These are phyloP conservation scores for Carpinus viminea DNA, from an alignment of 306 rosid genomes.

Conservation along the genomic window DNA sequence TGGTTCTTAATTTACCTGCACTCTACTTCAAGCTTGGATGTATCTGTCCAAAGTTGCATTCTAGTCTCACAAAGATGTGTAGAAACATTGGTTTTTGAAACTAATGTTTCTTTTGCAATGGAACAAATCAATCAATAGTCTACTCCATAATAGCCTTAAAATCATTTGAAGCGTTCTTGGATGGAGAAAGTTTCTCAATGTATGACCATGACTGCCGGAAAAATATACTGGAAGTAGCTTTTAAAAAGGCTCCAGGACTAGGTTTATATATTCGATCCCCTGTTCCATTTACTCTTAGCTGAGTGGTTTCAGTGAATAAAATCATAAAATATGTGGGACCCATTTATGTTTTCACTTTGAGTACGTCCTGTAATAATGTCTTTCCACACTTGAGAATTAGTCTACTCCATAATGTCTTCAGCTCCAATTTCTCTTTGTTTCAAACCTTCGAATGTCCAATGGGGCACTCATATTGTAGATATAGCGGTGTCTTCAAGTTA, in stretches of 20 bases:
- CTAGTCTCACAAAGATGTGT: background rate
- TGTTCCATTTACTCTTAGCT: background rate
- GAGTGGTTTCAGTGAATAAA: background rate
- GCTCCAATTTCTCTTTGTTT: slow-evolving; percentile 2
- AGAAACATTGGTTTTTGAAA: background rate
- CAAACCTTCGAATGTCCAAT: background rate
- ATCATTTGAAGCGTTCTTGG: background rate
- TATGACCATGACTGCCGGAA: background rate
- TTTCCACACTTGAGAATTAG: background rate
- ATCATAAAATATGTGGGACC: background rate
- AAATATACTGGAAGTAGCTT: background rate
- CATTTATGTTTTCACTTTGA: background rate
- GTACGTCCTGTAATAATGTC: background rate
- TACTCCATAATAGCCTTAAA: background rate
- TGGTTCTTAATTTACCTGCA: background rate
- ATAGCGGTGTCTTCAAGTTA: background rate
- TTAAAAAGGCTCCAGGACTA: background rate
- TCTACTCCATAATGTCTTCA: too few relatives aligned
- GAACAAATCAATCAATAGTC: background rate
- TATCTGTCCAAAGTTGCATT: background rate
- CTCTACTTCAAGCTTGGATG: background rate
- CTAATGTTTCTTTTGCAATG: background rate
- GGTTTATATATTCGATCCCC: background rate
- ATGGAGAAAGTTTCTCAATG: background rate
- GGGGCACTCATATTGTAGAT: background rate